Evolutionary conservation across 805 yeast genomes (phyloP).

Genomic region (Pichia scutulata): DNA sequence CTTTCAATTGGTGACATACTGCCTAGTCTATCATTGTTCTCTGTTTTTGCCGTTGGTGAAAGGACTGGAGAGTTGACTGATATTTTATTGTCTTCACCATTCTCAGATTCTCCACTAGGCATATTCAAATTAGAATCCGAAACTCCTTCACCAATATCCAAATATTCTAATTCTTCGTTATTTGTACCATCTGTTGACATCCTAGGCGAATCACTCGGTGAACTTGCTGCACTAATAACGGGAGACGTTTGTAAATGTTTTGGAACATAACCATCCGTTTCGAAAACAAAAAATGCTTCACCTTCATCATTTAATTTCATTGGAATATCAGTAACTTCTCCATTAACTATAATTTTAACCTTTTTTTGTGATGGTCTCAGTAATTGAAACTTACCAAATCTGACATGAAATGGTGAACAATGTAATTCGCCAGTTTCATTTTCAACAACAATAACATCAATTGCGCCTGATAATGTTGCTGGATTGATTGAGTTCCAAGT

Average conservation of each 20-base stretch:
- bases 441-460: slow-evolving; percentile 91
- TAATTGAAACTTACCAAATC: slow-evolving; percentile 92
- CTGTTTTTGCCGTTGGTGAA: not conserved
- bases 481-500: slow-evolving; percentile 98
- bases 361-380: slow-evolving; percentile 92
- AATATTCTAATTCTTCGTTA: slow-evolving; percentile 42
- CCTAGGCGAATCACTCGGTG: slow-evolving; percentile 41
- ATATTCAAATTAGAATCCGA: slow-evolving; percentile 1
- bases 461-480: slow-evolving; percentile 93
- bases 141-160: slow-evolving; percentile 37
- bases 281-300: slow-evolving; percentile 95
- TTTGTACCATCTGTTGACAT: slow-evolving; percentile 8
- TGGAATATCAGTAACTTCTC: slow-evolving; percentile 68
- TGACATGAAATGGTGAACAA: slow-evolving; percentile 93
- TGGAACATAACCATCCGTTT: slow-evolving; percentile 69
- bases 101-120: not conserved
- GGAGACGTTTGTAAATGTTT: slow-evolving; percentile 79
- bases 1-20: slow-evolving; percentile 35
- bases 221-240: slow-evolving; percentile 56
- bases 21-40: not conserved
- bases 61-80: slow-evolving; percentile 7
- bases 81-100: not conserved
- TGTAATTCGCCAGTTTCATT: slow-evolving; percentile 65
- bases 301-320: slow-evolving; percentile 98
- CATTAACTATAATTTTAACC: slow-evolving; percentile 84